Evolutionary conservation across 2,329 filamentous ascomycete genomes (phyloP).

Genomic region (Cladosporium cucumerinum): DNA sequence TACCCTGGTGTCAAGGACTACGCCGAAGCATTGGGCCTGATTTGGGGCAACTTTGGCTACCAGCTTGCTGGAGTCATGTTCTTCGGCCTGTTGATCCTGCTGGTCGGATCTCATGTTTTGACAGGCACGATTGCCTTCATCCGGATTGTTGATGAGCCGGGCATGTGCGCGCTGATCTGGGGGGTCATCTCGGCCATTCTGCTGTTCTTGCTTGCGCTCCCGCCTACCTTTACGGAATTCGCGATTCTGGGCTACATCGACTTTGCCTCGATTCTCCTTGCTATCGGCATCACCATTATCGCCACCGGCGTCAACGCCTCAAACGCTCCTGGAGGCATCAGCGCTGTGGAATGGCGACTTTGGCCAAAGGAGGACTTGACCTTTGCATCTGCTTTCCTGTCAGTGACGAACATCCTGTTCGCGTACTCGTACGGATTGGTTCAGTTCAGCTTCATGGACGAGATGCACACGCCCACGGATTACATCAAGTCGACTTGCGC

Average conservation of each 20-base stretch:
- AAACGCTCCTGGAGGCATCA: slow-evolving; percentile 55
- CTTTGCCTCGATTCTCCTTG: slow-evolving; percentile 81
- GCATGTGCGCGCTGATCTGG: slow-evolving; percentile 43
- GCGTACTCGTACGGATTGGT: slow-evolving; percentile 70
- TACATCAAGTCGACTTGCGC: slow-evolving; percentile 92
- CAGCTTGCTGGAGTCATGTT: slow-evolving; percentile 78
- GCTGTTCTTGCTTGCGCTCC: slow-evolving; percentile 70
- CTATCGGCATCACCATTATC: slow-evolving; percentile 75
- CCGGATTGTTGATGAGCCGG: slow-evolving; percentile 37
- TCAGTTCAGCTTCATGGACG: slow-evolving; percentile 95
- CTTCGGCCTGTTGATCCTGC: slow-evolving; percentile 91
- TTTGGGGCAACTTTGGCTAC: slow-evolving; percentile 61
- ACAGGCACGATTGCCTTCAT: slow-evolving; percentile 65
- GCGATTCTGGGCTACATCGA: slow-evolving; percentile 83
- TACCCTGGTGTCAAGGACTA: slow-evolving; percentile 46
- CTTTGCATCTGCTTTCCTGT: slow-evolving; percentile 79
- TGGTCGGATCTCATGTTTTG: slow-evolving; percentile 74
- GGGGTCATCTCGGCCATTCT: slow-evolving; percentile 43
- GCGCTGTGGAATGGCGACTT: slow-evolving; percentile 61
- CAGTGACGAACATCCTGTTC: slow-evolving; percentile 95
- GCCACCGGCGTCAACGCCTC: slow-evolving; percentile 63
- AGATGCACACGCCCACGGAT: slow-evolving; percentile 78
- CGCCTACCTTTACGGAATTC: slow-evolving; percentile 77
- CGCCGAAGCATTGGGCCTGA: slow-evolving; percentile 42
- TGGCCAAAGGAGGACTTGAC: slow-evolving; percentile 69